phyloP scores from a whole-genome alignment of 73 alveolate species.

The Paramecium bursaria region DNA sequence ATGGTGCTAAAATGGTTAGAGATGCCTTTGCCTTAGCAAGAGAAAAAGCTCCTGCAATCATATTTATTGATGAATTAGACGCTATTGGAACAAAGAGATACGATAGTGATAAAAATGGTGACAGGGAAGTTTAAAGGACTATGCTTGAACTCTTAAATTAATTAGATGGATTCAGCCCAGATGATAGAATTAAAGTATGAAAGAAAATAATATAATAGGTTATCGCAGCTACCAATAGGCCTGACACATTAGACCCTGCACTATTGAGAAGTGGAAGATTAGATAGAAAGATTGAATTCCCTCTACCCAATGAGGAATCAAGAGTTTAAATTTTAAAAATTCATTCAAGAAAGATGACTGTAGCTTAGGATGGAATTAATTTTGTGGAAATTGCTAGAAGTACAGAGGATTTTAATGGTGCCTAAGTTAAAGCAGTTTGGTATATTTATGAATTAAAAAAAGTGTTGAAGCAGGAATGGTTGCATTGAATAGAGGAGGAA shows the following conservation, averaged over 20 bases:
- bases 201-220: background rate
- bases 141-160: slow-evolving; percentile 99
- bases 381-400: slow-evolving; percentile 69
- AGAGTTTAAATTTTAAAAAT: slow-evolving; percentile 98
- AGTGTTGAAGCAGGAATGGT: slow-evolving; percentile 74
- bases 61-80: slow-evolving; percentile 99
- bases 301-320: slow-evolving; percentile 99
- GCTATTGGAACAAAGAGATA: slow-evolving; percentile 99
- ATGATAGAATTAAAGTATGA: slow-evolving; percentile 91
- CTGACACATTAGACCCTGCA: slow-evolving; percentile 99
- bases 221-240: slow-evolving; percentile 90
- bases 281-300: slow-evolving; percentile 99
- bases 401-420: slow-evolving; percentile 70
- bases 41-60: slow-evolving; percentile 98
- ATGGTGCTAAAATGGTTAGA: slow-evolving; percentile 99
- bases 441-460: background rate
- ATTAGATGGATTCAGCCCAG: slow-evolving; percentile 97
- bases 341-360: slow-evolving; percentile 99
- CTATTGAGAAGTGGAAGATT: slow-evolving; percentile 99
- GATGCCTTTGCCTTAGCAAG: slow-evolving; percentile 99
- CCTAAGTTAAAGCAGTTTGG: slow-evolving; percentile 70
- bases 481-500: slow-evolving; percentile 70
- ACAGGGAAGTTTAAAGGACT: slow-evolving; percentile 99
- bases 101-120: slow-evolving; percentile 91
- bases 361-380: slow-evolving; percentile 83